Evolutionary conservation across 768 basidiomycete genomes (phyloP).

Genomic region (Termitomyces sp.): DNA sequence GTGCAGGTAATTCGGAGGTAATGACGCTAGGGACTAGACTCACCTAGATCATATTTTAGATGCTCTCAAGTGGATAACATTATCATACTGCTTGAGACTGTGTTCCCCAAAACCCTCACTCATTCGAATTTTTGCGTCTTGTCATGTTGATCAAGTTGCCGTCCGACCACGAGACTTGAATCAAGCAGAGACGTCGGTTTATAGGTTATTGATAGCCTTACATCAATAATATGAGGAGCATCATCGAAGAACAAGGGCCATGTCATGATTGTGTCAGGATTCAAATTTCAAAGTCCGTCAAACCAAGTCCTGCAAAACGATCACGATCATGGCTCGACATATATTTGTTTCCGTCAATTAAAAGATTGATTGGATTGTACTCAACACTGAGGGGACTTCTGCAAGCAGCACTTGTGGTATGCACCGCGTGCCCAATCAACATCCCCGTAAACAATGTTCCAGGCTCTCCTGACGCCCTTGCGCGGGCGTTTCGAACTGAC

Average conservation of each 20-base stretch:
- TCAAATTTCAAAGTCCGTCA: background rate
- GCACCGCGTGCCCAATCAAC: background rate
- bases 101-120: background rate
- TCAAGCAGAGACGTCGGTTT: too few species aligned
- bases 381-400: constrained; percentile 7
- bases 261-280: too few species aligned
- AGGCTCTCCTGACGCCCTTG: constrained; percentile 53
- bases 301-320: background rate
- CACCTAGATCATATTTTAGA: background rate
- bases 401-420: constrained; percentile 6
- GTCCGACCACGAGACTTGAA: background rate
- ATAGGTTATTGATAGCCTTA: background rate
- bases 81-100: background rate
- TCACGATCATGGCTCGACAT: constrained; percentile 4
- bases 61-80: too few species aligned
- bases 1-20: background rate
- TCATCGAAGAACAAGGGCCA: too few species aligned
- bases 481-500: constrained; percentile 49
- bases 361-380: background rate
- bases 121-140: too few species aligned
- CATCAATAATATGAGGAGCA: background rate
- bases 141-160: too few species aligned
- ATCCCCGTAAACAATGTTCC: constrained; percentile 37
- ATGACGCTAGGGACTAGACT: background rate
- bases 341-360: constrained; percentile 9